phyloP scores from a whole-genome alignment of 345 rosid genomes.

The Hibiscus syriacus region DNA sequence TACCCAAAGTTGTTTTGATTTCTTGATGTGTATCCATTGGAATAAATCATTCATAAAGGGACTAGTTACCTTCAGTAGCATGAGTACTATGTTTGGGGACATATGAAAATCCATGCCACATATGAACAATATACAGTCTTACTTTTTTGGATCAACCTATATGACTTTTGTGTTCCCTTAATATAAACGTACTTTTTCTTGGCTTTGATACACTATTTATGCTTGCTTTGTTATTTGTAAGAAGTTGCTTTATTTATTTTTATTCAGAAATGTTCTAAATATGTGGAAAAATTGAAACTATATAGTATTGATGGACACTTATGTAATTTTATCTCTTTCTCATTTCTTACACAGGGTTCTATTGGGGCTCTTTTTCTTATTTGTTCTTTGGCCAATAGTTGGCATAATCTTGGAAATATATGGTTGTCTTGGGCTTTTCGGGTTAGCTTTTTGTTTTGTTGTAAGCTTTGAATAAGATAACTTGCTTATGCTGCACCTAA shows the following conservation, averaged over 20 bases:
- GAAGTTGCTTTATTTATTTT: background rate
- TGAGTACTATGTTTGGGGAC: background rate
- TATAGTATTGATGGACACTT: background rate
- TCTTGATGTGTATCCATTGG: background rate
- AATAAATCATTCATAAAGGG: background rate
- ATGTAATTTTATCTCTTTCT: background rate
- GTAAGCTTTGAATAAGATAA: slow-evolving; percentile 3
- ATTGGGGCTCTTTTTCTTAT: slow-evolving; percentile 72
- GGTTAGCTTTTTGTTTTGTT: slow-evolving; percentile 40
- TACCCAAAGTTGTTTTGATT: background rate
- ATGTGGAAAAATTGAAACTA: background rate
- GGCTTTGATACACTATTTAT: background rate
- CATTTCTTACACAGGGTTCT: slow-evolving; percentile 53
- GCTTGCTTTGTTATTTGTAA: background rate
- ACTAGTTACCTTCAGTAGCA: background rate
- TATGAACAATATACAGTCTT: background rate
- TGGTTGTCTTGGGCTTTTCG: slow-evolving; percentile 36
- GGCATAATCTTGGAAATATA: slow-evolving; percentile 2
- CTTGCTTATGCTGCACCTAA: slow-evolving; percentile 4
- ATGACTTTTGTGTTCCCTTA: background rate
- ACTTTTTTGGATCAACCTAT: background rate
- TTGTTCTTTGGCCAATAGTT: slow-evolving; percentile 72
- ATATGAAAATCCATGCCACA: background rate
- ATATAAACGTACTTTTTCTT: background rate
- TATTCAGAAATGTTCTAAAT: background rate